Conservation (phyloP, 2,329 filamentous ascomycete species). For the Pyrenochaeta sp. region DNA sequence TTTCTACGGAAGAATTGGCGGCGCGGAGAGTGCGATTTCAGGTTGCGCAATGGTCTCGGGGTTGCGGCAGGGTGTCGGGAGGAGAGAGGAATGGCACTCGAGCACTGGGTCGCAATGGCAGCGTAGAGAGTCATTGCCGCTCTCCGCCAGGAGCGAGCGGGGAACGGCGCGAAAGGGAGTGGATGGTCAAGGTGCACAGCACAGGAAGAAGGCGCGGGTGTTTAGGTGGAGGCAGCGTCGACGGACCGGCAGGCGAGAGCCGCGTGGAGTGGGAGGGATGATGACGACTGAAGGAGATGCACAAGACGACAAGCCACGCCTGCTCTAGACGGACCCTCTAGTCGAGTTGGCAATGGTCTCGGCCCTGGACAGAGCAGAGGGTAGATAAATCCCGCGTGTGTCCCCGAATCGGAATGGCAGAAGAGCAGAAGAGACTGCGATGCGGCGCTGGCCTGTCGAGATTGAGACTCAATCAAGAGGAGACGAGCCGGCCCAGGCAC, state of each 20-base stretch:
- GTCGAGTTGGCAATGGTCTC: slow-evolving; percentile 1
- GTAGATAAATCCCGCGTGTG: neutral
- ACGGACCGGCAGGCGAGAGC: slow-evolving; percentile 15
- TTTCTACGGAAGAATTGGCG: neutral
- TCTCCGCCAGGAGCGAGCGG: slow-evolving; percentile 19
- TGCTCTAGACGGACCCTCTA: neutral
- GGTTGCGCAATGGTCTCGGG: neutral
- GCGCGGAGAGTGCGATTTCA: slow-evolving; percentile 2
- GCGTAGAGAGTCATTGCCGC: slow-evolving; percentile 34
- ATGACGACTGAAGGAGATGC: slow-evolving; percentile 11
- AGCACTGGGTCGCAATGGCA: slow-evolving; percentile 26
- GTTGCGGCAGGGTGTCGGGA: slow-evolving; percentile 4
- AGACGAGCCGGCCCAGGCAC: neutral
- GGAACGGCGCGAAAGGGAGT: too few relatives aligned
- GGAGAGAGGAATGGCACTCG: slow-evolving; percentile 19
- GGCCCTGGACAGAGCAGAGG: slow-evolving; percentile 2
- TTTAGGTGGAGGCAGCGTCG: slow-evolving; percentile 19
- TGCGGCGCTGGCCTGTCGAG: neutral
- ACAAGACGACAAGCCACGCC: slow-evolving; percentile 5
- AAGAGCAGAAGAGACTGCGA: neutral
- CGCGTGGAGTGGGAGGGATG: slow-evolving; percentile 10
- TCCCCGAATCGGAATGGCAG: neutral
- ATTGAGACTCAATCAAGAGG: neutral
- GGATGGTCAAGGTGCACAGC: slow-evolving; percentile 12
- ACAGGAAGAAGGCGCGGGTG: slow-evolving; percentile 7